Percentiles rank a stretch among this genome's conserved stretches.
These are phyloP conservation scores for Globisporangium abappressorium DNA, from an alignment of 352 stramenopile species.

Conservation along the genomic window DNA sequence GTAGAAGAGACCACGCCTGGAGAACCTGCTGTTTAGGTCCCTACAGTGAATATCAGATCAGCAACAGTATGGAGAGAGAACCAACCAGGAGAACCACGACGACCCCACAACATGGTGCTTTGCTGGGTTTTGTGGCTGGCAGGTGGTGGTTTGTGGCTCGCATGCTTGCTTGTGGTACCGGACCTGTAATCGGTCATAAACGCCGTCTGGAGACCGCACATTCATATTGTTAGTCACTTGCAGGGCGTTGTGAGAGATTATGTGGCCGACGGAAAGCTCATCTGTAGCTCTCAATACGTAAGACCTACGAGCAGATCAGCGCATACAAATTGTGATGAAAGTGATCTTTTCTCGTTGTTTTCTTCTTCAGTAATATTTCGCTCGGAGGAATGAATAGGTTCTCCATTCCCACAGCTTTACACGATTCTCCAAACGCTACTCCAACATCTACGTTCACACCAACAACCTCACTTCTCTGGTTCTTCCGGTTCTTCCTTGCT, in stretches of 20 bases:
- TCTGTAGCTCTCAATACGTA: neutral
- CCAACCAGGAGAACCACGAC: neutral
- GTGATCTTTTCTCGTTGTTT: neutral
- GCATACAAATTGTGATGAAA: neutral
- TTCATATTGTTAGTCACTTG: neutral
- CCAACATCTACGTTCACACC: slow-evolving; percentile 5
- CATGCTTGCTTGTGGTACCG: neutral
- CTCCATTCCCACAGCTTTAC: neutral
- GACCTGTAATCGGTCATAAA: neutral
- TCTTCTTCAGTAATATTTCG: neutral
- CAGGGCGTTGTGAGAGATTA: neutral
- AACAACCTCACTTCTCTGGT: neutral
- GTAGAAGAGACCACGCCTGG: neutral
- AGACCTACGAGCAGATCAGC: too few species aligned
- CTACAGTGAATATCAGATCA: neutral
- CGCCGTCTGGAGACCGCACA: neutral
- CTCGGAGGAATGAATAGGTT: neutral
- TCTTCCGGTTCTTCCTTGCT: neutral
- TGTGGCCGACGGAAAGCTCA: neutral
- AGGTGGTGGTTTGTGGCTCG: neutral
- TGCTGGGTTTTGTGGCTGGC: neutral
- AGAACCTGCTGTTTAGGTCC: neutral
- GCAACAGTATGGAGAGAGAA: too few species aligned
- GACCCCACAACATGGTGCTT: neutral
- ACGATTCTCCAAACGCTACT: neutral